Conservation (phyloP, 495 filamentous ascomycete species). For the Gamarada debralockiae region DNA sequence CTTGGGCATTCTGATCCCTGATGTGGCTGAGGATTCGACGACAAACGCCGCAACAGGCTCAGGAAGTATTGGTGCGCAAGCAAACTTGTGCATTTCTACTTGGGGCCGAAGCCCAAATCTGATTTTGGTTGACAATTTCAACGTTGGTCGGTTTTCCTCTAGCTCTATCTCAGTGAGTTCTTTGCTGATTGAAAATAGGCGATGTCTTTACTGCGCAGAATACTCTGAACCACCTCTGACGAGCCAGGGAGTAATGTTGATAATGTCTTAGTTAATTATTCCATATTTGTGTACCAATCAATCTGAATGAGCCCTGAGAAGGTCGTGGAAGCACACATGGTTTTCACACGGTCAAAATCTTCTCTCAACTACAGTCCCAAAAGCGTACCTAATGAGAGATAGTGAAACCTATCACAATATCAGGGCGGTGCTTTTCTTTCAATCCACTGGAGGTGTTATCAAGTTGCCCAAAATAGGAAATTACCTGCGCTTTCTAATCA, state of each 20-base stretch:
- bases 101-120: conserved; percentile 81
- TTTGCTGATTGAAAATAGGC: conserved; percentile 9
- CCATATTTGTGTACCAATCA: background rate
- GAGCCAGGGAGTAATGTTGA: background rate
- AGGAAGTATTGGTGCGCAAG: conserved; percentile 70
- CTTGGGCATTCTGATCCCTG: conserved; percentile 71
- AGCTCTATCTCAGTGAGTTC: background rate
- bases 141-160: conserved; percentile 51
- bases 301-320: background rate
- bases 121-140: conserved; percentile 88
- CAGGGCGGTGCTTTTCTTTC: background rate
- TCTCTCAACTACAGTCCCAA: too few relatives aligned
- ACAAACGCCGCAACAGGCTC: conserved; percentile 66
- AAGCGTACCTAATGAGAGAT: too few relatives aligned
- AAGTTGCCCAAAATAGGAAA: background rate
- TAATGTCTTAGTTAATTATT: background rate
- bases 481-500: too few relatives aligned
- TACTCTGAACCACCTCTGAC: conserved; percentile 23
- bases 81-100: conserved; percentile 57
- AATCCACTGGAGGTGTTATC: too few relatives aligned
- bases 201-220: conserved; percentile 28
- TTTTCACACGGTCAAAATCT: too few relatives aligned
- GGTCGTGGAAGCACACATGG: too few relatives aligned
- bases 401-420: too few relatives aligned
- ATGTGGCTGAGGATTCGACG: conserved; percentile 56